A percentile compares a stretch with the other conserved stretches of the same genome.
Evolutionary conservation across 441 rosid genomes (phyloP).

Genomic region (Macaranga tanarius): DNA sequence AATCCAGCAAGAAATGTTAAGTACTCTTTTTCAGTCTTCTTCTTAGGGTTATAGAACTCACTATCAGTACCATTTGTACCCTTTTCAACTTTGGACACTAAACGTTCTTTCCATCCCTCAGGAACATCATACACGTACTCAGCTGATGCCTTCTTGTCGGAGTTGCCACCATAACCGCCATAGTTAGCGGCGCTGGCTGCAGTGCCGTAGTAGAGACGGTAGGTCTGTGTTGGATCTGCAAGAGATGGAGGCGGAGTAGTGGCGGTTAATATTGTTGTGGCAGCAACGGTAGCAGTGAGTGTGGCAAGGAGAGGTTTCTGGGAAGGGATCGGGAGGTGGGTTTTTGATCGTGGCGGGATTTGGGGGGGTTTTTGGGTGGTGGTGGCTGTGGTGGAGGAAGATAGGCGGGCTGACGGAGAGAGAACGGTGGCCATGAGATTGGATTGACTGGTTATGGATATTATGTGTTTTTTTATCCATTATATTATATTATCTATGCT

Average conservation of each 20-base stretch:
- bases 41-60: conserved; percentile 88
- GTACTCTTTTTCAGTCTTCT: conserved; percentile 76
- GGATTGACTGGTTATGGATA: conserved; percentile 16
- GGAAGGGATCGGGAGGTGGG: conserved; percentile 28
- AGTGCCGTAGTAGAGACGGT: conserved; percentile 74
- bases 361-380: conserved; percentile 32
- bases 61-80: conserved; percentile 96
- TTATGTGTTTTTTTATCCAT: conserved; percentile 18
- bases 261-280: conserved; percentile 51
- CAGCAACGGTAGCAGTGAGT: conserved; percentile 49
- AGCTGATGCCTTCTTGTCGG: conserved; percentile 78
- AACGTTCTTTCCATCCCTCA: conserved; percentile 85
- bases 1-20: conserved; percentile 73
- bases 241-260: conserved; percentile 42
- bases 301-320: conserved; percentile 32
- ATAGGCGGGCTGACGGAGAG: conserved; percentile 49
- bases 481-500: not conserved
- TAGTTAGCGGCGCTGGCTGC: conserved; percentile 96
- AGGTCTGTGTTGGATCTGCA: conserved; percentile 43
- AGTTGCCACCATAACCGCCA: conserved; percentile 85
- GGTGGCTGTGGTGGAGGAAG: conserved; percentile 47
- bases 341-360: conserved; percentile 26
- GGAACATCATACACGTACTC: conserved; percentile 92
- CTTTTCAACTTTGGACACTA: conserved; percentile 88
- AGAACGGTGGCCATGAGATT: conserved; percentile 63